Percentiles rank a stretch among this genome's conserved stretches.
These are phyloP conservation scores for Cyberlindnera maclurae DNA, from an alignment of 805 yeast genomes.

Conservation along the genomic window DNA sequence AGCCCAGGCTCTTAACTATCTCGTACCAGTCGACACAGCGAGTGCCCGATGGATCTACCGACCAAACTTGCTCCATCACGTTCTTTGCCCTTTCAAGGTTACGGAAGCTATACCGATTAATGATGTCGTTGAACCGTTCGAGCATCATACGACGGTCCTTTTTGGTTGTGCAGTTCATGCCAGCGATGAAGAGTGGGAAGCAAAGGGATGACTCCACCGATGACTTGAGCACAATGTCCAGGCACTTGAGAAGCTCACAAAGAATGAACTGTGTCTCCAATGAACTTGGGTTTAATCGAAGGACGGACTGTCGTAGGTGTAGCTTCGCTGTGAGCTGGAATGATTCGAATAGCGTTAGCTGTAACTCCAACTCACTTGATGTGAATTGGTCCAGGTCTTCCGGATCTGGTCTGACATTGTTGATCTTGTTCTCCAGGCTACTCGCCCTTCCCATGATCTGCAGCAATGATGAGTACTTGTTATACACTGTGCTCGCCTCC, in stretches of 20 bases:
- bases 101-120: slow-evolving; percentile 60
- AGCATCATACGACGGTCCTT: slow-evolving; percentile 47
- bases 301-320: slow-evolving; percentile 59
- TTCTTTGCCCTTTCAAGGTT: slow-evolving; percentile 41
- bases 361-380: slow-evolving; percentile 51
- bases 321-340: slow-evolving; percentile 64
- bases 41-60: slow-evolving; percentile 42
- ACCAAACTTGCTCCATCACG: slow-evolving; percentile 36
- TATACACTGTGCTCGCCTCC: slow-evolving; percentile 17
- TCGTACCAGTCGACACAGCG: slow-evolving; percentile 67
- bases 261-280: slow-evolving; percentile 56
- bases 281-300: slow-evolving; percentile 52
- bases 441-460: slow-evolving; percentile 29
- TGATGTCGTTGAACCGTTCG: slow-evolving; percentile 45
- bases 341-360: slow-evolving; percentile 62
- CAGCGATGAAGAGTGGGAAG: slow-evolving; percentile 75
- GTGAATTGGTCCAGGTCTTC: slow-evolving; percentile 34
- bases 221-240: slow-evolving; percentile 58
- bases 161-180: slow-evolving; percentile 53
- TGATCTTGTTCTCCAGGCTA: slow-evolving; percentile 42
- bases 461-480: slow-evolving; percentile 29
- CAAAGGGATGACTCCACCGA: slow-evolving; percentile 65
- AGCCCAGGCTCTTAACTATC: slow-evolving; percentile 56
- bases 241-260: slow-evolving; percentile 44
- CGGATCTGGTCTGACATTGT: slow-evolving; percentile 44